phyloP scores from a whole-genome alignment of 768 basidiomycete genomes.

The Agrocybe pediades region DNA sequence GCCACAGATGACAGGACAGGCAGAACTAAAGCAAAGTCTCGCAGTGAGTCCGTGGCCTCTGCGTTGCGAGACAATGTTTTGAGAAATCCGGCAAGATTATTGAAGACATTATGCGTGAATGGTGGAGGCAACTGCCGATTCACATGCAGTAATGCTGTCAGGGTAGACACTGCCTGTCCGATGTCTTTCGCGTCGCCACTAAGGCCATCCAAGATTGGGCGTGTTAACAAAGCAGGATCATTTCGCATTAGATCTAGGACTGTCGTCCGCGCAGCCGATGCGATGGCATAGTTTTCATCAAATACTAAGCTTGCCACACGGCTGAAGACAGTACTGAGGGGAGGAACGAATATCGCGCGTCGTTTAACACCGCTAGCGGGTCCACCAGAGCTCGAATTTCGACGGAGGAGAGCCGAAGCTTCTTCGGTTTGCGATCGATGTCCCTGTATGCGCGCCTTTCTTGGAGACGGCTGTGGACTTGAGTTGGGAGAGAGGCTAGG shows the following conservation, averaged over 20 bases:
- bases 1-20: slow-evolving; percentile 62
- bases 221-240: slow-evolving; percentile 67
- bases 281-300: slow-evolving; percentile 55
- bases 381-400: slow-evolving; percentile 58
- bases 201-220: slow-evolving; percentile 63
- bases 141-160: slow-evolving; percentile 61
- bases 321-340: slow-evolving; percentile 56
- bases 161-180: slow-evolving; percentile 45
- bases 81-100: slow-evolving; percentile 69
- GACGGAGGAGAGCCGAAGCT: slow-evolving; percentile 42
- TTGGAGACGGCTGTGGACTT: slow-evolving; percentile 35
- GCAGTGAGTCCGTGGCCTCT: slow-evolving; percentile 44
- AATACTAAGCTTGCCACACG: slow-evolving; percentile 52
- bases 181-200: slow-evolving; percentile 51
- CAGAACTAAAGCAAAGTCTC: slow-evolving; percentile 53
- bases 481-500: slow-evolving; percentile 32
- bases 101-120: slow-evolving; percentile 67
- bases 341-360: slow-evolving; percentile 66
- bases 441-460: slow-evolving; percentile 22
- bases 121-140: slow-evolving; percentile 60
- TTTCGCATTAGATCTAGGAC: slow-evolving; percentile 73
- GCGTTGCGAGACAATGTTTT: slow-evolving; percentile 50
- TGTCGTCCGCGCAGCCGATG: slow-evolving; percentile 55
- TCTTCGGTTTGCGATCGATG: slow-evolving; percentile 26
- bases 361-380: slow-evolving; percentile 52